Conservation (phyloP, 1,139 yeast genomes). For the Sugiyamaella neomexicana region DNA sequence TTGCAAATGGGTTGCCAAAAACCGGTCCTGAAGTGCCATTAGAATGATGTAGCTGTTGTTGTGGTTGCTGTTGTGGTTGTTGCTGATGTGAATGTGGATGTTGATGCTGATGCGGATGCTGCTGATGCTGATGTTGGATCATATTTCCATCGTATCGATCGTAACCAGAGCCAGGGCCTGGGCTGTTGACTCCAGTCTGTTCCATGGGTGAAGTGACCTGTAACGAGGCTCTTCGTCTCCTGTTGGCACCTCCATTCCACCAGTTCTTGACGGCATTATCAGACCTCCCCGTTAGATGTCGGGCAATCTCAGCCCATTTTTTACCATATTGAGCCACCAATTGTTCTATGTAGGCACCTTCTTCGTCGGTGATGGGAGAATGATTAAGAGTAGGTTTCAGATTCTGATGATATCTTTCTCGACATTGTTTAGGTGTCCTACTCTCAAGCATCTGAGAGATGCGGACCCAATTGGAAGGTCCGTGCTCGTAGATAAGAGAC, state of each 20-base stretch:
- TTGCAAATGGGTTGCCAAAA: conserved; percentile 13
- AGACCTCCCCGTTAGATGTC: conserved; percentile 81
- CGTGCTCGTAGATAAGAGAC: conserved; percentile 67
- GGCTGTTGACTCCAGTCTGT: conserved; percentile 19
- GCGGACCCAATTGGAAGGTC: conserved; percentile 91
- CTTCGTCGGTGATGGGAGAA: conserved; percentile 80
- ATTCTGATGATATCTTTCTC: conserved; percentile 91
- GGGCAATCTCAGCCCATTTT: conserved; percentile 92
- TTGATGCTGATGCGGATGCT: conserved; percentile 19
- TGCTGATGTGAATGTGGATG: conserved; percentile 18
- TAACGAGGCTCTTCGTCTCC: conserved; percentile 58
- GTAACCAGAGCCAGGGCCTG: conserved; percentile 16
- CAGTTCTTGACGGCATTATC: conserved; percentile 93
- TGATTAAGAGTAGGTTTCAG: conserved; percentile 81
- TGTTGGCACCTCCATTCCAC: conserved; percentile 94
- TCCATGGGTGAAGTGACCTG: conserved; percentile 24
- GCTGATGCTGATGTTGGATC: conserved; percentile 20
- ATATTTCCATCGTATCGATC: conserved; percentile 4
- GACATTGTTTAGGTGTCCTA: conserved; percentile 87
- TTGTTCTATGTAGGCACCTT: conserved; percentile 77
- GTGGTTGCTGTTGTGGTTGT: conserved; percentile 11
- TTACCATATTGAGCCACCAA: conserved; percentile 80
- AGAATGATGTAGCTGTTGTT: conserved; percentile 12
- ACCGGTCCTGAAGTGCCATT: conserved; percentile 6
- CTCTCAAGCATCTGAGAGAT: conserved; percentile 72